Percentiles rank a stretch among this genome's conserved stretches.
These are phyloP conservation scores for Penicillium polonicum DNA, from an alignment of 2,329 filamentous ascomycete genomes.

Conservation along the genomic window DNA sequence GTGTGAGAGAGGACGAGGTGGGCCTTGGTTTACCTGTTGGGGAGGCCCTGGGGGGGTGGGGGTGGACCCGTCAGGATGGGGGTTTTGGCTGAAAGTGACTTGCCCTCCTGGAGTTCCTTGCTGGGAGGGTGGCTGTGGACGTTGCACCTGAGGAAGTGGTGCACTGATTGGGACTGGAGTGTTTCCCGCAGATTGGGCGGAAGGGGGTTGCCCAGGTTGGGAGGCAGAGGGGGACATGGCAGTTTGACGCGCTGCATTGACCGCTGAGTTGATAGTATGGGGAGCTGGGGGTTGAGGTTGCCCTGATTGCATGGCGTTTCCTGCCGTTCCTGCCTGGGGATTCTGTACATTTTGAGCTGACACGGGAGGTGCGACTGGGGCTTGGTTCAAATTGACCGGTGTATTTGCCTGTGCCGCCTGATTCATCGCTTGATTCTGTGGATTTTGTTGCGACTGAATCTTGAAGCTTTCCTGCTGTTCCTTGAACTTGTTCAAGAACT, in stretches of 20 bases:
- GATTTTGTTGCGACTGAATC: constrained; percentile 34
- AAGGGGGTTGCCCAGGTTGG: constrained; percentile 33
- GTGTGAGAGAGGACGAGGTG: constrained; percentile 46
- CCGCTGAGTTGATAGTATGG: constrained; percentile 51
- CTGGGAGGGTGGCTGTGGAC: constrained; percentile 30
- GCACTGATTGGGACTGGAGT: constrained; percentile 26
- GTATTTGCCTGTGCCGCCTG: constrained; percentile 23
- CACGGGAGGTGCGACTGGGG: constrained; percentile 18
- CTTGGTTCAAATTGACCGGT: constrained; percentile 17
- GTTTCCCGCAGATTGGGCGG: constrained; percentile 29
- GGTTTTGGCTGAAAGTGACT: constrained; percentile 32
- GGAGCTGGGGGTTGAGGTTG: constrained; percentile 41
- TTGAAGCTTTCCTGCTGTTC: constrained; percentile 50
- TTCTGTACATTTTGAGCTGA: constrained; percentile 21
- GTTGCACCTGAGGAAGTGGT: constrained; percentile 24
- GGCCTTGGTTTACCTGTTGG: constrained; percentile 35
- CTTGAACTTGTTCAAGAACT: constrained; percentile 49
- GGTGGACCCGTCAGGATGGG: constrained; percentile 34
- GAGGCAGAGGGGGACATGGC: constrained; percentile 39
- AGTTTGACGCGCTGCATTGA: constrained; percentile 46
- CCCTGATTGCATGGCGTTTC: constrained; percentile 33
- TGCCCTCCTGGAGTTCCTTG: constrained; percentile 32
- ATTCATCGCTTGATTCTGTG: constrained; percentile 21
- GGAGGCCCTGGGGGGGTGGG: constrained; percentile 31
- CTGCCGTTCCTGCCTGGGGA: constrained; percentile 24